phyloP scores from a whole-genome alignment of 2,329 filamentous ascomycete species.

The Ophiocordyceps camponoti-saundersi region DNA sequence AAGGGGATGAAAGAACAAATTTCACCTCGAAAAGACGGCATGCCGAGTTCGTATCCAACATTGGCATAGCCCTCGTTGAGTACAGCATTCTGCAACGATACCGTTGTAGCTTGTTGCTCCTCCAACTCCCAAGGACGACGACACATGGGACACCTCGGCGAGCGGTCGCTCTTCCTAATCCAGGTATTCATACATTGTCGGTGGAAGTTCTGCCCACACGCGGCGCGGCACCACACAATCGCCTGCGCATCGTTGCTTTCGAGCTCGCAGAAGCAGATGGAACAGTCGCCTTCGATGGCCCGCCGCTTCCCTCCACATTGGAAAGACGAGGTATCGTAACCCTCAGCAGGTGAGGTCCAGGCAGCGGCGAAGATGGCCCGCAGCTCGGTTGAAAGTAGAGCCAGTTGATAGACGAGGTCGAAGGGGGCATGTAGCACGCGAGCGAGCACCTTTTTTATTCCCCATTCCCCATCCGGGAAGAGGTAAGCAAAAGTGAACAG shows the following conservation, averaged over 20 bases:
- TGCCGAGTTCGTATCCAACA: conserved; percentile 41
- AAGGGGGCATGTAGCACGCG: conserved; percentile 40
- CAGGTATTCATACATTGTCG: conserved; percentile 35
- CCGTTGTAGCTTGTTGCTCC: conserved; percentile 19
- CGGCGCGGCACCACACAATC: conserved; percentile 32
- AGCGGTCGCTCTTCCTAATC: conserved; percentile 25
- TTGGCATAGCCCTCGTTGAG: conserved; percentile 43
- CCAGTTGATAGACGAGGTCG: conserved; percentile 43
- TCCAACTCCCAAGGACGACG: conserved; percentile 37
- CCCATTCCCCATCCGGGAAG: not conserved
- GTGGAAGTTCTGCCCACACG: conserved; percentile 39
- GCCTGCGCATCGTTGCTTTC: conserved; percentile 16
- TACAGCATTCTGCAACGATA: conserved; percentile 21
- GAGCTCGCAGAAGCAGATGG: conserved; percentile 38
- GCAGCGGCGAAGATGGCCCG: conserved; percentile 34
- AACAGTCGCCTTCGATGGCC: conserved; percentile 33
- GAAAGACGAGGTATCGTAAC: no score
- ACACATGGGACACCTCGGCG: conserved; percentile 44
- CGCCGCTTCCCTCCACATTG: conserved; percentile 22
- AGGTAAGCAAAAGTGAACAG: no score
- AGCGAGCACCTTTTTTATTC: conserved; percentile 27
- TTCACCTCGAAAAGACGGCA: conserved; percentile 33
- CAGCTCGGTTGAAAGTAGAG: conserved; percentile 41
- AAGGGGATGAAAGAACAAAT: not conserved
- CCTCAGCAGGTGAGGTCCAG: conserved; percentile 4